Percentiles rank a stretch among this genome's conserved stretches.
Conservation (phyloP, 2,329 filamentous ascomycete genomes). For the Chaetomium olivaceum region DNA sequence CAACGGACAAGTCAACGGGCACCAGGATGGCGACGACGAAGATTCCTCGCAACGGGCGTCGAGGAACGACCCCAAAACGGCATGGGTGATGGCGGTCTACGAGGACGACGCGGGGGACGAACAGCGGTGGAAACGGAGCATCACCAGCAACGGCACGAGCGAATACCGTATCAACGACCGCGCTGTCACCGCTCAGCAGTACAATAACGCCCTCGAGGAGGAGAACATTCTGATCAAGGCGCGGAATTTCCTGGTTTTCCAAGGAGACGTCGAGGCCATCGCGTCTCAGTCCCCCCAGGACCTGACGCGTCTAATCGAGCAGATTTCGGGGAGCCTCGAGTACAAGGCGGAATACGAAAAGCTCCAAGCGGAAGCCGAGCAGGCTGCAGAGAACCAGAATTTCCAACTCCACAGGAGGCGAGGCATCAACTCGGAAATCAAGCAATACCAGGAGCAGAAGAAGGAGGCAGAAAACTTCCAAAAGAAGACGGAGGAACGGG, state of each 20-base stretch:
- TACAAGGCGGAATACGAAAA: constrained; percentile 92
- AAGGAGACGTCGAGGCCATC: constrained; percentile 96
- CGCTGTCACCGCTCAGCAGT: constrained; percentile 82
- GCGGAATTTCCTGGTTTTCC: constrained; percentile 96
- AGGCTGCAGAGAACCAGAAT: constrained; percentile 83
- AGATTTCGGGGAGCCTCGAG: constrained; percentile 94
- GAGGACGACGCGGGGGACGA: constrained; percentile 95
- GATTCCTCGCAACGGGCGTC: constrained; percentile 62
- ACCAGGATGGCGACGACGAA: constrained; percentile 57
- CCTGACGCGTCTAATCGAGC: constrained; percentile 89
- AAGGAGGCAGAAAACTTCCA: constrained; percentile 92
- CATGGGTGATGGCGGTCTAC: constrained; percentile 99
- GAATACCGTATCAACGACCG: constrained; percentile 97
- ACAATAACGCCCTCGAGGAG: constrained; percentile 86
- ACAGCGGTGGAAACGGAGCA: constrained; percentile 93
- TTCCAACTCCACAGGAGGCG: constrained; percentile 86
- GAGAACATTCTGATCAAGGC: constrained; percentile 99
- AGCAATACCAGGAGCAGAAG: constrained; percentile 96
- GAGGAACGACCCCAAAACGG: constrained; percentile 84
- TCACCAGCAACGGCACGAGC: constrained; percentile 83
- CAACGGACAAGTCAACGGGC: constrained; percentile 63
- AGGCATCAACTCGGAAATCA: constrained; percentile 96
- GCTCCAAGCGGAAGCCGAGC: constrained; percentile 82
- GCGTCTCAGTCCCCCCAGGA: constrained; percentile 94
- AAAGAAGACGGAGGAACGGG: constrained; percentile 84